These are phyloP conservation scores for Quercus berberidifolia DNA, from an alignment of 306 rosid species.

Conservation along the genomic window DNA sequence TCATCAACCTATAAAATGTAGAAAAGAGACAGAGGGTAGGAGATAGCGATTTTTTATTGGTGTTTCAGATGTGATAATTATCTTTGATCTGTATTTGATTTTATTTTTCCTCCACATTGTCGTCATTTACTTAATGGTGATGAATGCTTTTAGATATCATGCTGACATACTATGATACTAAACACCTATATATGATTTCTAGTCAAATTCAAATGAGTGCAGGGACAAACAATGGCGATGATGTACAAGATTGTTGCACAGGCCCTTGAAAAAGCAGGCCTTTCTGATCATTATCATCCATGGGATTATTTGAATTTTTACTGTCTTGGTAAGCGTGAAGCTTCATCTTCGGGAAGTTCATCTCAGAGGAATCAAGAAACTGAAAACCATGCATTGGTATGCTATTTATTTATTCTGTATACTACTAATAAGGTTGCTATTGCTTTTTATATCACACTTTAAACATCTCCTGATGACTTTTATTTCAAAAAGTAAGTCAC, in stretches of 20 bases:
- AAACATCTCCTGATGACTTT: no score
- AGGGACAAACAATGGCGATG: slow-evolving; percentile 78
- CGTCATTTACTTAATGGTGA: background rate
- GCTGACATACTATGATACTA: background rate
- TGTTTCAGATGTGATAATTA: no score
- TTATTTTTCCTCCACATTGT: no score
- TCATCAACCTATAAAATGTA: no score
- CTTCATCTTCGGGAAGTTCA: slow-evolving; percentile 1
- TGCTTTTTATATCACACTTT: no score
- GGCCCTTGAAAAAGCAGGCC: slow-evolving; percentile 51
- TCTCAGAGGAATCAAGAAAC: slow-evolving; percentile 5
- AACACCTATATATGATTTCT: background rate
- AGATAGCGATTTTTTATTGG: no score
- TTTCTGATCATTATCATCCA: slow-evolving; percentile 47
- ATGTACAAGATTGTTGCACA: slow-evolving; percentile 55
- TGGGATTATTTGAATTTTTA: slow-evolving; percentile 65
- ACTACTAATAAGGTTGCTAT: no score
- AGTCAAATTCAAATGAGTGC: slow-evolving; percentile 21
- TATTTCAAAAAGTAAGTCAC: no score
- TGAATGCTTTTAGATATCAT: background rate
- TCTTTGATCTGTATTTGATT: no score
- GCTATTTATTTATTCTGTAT: background rate
- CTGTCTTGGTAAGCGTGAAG: slow-evolving; percentile 68
- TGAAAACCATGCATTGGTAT: slow-evolving; percentile 54
- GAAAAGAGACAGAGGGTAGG: no score